Evolutionary conservation across 345 rosid genomes (phyloP).

Genomic region (Brassica nigra): DNA sequence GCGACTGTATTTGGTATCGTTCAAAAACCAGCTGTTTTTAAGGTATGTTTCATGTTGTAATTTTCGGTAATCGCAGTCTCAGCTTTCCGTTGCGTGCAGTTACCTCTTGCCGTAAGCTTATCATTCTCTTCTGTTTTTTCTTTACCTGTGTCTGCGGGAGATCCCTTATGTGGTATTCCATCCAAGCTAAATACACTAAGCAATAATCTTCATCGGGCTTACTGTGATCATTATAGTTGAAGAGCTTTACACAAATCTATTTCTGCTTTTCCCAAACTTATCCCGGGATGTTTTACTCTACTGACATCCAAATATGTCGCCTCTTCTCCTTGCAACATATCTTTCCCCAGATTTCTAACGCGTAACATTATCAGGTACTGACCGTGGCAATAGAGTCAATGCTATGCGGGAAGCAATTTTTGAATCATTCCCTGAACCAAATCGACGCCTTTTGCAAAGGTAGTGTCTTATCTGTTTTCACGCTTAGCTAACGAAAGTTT

Average conservation of each 20-base stretch:
- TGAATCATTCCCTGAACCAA: slow-evolving; percentile 98
- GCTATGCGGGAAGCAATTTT: slow-evolving; percentile 85
- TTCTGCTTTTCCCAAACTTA: not conserved
- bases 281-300: not conserved
- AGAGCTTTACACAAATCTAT: not conserved
- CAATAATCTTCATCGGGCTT: not conserved
- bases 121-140: not conserved
- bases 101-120: slow-evolving; percentile 69
- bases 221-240: slow-evolving; percentile 8
- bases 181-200: not conserved
- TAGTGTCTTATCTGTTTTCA: slow-evolving; percentile 33
- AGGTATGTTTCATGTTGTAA: no score
- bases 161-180: not conserved
- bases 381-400: slow-evolving; percentile 66
- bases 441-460: slow-evolving; percentile 93
- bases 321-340: not conserved
- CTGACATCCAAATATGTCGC: not conserved
- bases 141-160: not conserved
- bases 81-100: no score
- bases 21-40: no score
- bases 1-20: no score
- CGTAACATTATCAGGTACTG: slow-evolving; percentile 55
- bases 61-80: no score
- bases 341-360: slow-evolving; percentile 11
- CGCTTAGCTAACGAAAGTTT: not conserved